Evolutionary conservation across 148 eudicot species (phyloP), one percentile per base, ranked within the genome.

Genomic region (Cornus suecica): DNA sequence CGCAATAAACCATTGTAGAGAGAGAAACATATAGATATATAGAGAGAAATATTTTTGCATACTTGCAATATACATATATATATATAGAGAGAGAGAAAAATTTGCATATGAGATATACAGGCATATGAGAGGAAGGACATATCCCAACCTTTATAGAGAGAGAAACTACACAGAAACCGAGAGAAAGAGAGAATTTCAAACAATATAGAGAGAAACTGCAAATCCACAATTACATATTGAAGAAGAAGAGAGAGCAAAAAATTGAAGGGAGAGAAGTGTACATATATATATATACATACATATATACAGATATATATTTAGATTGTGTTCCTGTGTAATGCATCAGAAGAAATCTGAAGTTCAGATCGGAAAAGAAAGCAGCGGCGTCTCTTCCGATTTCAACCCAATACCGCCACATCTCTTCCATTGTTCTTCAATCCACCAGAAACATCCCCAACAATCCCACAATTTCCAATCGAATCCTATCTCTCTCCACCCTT

Each of bases 321-420:
- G 72, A 72, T 61, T 63, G 20, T 54, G 76, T 37, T 77, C 74
- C 28, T 84, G 85, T 90, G 93, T 90, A 83, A 37, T 94, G 98
- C 98, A 92, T 94, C 94, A 92, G 84, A 94, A 94, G 82, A 94
- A 94, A 90, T 92, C 97, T 42, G 98, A 94, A 89, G 87, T 88
- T 79, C 98, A 94, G 87, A 94, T 94, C 97, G 94, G 97, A 87
- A 88, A 84, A 88, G 97, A 92, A 86, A 94, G 98, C 97, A 88
- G 86, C 76, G 91, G 97, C 87, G 74, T 94, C 87, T 94, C 98
- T 92, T 94, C 98, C 97, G 97, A 90, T 92, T 94, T 88, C 88
- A 90, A 86, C 75, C 97, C 94, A 20, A 86, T 84, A 73, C 98
- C 92, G 75, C 90, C 84, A 0, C 82, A 83, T 28, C 85, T 82